Base-by-base conservation (phyloP, 257 asterid genomes). In the Echium plantagineum region DNA sequence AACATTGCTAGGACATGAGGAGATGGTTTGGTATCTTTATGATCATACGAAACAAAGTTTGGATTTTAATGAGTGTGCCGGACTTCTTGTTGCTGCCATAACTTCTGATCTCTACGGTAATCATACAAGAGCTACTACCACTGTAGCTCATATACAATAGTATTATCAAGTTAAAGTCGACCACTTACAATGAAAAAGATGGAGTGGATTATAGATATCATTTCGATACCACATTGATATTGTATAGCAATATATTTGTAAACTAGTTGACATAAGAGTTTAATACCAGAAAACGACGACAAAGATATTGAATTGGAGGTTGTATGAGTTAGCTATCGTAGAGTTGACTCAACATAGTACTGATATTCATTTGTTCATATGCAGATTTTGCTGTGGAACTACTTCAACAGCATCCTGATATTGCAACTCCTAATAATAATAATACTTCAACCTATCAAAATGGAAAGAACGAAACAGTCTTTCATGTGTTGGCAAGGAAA, bases 11-110 rank as follows among this genome's bases (percentile, higher is more conserved):
- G 60, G 70, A 20, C 46, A 66, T 2, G 53, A 7, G 24, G 21
- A 24, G 5, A 69, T 74, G 79, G 69, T 62, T 28, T 47, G 55
- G 6, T 69, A 61, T 52, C 70, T 74, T 4, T 48, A 9, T 21
- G 49, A 42, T 12, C 12, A 42, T 42, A 42, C 17, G 49, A 42
- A 42, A 42, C 49, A 10, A 10, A 0, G 13, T 42, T 42, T 42
- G 49, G 49, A 13, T 42, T 42, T 13, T 42, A 17, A 1, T 13
- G 49, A 42, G 17, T 42, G 49, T 42, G 17, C 49, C 4, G 49
- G 49, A 42, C 49, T 42, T 12, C 49, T 42, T 42, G 49, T 42
- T 10, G 49, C 49, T 42, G 49, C 49, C 17, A 42, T 42, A 42
- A 42, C 49, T 42, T 42, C 49, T 10, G 49, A 42, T 42, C 49